Percentiles rank a stretch among this genome's conserved stretches.
Conservation (phyloP, 139 green algal species). For the Ettlia oleoabundans region DNA sequence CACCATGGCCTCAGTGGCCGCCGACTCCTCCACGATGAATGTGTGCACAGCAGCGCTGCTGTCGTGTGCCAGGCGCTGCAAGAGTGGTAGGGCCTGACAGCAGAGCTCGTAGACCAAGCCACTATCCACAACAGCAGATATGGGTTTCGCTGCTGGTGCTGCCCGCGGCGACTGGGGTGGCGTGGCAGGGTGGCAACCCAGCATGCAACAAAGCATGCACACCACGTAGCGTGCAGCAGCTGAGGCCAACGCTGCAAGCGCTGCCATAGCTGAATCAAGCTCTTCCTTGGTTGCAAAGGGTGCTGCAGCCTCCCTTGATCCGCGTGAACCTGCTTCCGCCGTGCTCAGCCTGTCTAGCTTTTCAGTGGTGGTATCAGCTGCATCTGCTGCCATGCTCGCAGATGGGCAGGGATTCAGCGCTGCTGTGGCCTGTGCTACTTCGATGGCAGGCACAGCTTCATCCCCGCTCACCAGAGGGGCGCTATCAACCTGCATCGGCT, state of each 20-base stretch:
- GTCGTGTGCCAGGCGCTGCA: slow-evolving; percentile 20
- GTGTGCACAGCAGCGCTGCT: slow-evolving; percentile 13
- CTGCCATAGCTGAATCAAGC: too few species aligned
- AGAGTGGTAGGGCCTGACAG: slow-evolving; percentile 30
- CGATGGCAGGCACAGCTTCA: not conserved
- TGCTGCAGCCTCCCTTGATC: too few species aligned
- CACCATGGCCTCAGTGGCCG: slow-evolving; percentile 29
- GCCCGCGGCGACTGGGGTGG: not conserved
- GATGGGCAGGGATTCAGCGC: not conserved
- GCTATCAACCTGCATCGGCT: slow-evolving; percentile 20
- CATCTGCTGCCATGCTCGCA: not conserved
- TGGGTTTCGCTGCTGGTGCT: not conserved
- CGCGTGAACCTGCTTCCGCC: too few species aligned
- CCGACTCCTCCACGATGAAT: not conserved
- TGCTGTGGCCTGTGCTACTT: not conserved
- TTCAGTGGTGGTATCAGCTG: not conserved
- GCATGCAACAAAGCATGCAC: slow-evolving; percentile 30
- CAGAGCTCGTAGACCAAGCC: slow-evolving; percentile 26
- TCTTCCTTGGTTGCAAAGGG: too few species aligned
- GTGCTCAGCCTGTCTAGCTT: too few species aligned
- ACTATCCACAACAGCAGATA: not conserved
- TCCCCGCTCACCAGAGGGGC: not conserved
- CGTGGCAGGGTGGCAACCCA: slow-evolving; percentile 5
- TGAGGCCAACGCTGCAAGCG: not conserved
- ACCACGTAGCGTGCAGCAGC: slow-evolving; percentile 25